Conservation (phyloP, 306 rosid species). For the Cicer chorassanicum region DNA sequence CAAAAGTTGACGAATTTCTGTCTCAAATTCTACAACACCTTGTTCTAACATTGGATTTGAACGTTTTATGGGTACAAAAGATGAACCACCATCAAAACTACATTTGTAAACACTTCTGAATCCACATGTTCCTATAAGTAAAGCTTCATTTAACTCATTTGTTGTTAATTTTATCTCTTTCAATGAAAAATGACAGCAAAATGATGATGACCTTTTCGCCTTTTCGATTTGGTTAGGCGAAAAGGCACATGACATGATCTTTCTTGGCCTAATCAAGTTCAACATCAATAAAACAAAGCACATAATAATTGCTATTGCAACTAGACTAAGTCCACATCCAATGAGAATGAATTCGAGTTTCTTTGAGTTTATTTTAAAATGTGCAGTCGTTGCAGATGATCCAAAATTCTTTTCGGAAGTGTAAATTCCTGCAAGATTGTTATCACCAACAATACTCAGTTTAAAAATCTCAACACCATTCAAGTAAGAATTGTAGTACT, state of each 20-base stretch:
- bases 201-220: conserved; percentile 5
- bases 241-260: conserved; percentile 23
- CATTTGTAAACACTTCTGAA: conserved; percentile 53
- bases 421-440: conserved; percentile 39
- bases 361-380: conserved; percentile 10
- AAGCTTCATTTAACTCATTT: conserved; percentile 41
- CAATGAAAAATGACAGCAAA: conserved; percentile 30
- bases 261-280: conserved; percentile 21
- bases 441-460: conserved; percentile 24
- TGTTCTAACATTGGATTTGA: conserved; percentile 49
- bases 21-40: conserved; percentile 50
- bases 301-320: conserved; percentile 26
- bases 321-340: conserved; percentile 21
- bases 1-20: conserved; percentile 49
- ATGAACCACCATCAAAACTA: conserved; percentile 34
- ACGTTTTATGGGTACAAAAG: conserved; percentile 49
- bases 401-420: conserved; percentile 1
- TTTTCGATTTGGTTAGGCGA: not conserved
- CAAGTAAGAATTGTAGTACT: conserved; percentile 12
- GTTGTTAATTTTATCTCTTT: conserved; percentile 46
- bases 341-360: conserved; percentile 1
- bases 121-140: conserved; percentile 45
- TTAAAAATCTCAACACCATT: conserved; percentile 56
- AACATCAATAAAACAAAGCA: conserved; percentile 11
- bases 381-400: conserved; percentile 2